Evolutionary conservation across 305 asterid genomes (phyloP).

Genomic region (Solanum hybrid): DNA sequence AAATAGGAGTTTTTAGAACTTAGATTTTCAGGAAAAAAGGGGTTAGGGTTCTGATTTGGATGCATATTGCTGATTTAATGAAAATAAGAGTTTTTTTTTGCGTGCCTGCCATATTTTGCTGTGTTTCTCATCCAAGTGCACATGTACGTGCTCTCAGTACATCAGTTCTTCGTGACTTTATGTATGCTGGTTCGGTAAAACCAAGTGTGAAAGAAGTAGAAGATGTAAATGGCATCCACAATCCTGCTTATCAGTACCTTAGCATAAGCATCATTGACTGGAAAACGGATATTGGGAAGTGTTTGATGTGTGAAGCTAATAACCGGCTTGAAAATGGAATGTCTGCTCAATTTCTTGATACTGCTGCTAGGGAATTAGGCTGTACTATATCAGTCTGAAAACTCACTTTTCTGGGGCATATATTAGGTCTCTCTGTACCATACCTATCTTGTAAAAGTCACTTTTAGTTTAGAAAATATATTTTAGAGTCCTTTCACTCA

Average conservation of each 20-base stretch:
- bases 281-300: slow-evolving; percentile 67
- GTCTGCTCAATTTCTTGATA: slow-evolving; percentile 52
- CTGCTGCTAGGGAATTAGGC: slow-evolving; percentile 85
- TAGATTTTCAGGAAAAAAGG: too few relatives aligned
- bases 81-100: too few relatives aligned
- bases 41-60: too few relatives aligned
- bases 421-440: neutral
- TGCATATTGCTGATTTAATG: too few relatives aligned
- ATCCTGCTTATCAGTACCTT: slow-evolving; percentile 46
- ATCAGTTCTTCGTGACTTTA: slow-evolving; percentile 87
- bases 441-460: neutral
- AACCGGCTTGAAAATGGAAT: slow-evolving; percentile 74
- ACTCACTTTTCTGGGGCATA: neutral
- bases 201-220: slow-evolving; percentile 28
- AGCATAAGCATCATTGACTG: slow-evolving; percentile 43
- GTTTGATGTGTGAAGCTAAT: slow-evolving; percentile 88
- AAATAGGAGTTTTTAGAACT: too few relatives aligned
- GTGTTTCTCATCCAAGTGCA: slow-evolving; percentile 88
- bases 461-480: neutral
- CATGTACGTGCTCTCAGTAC: slow-evolving; percentile 94
- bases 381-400: slow-evolving; percentile 42
- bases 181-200: slow-evolving; percentile 43
- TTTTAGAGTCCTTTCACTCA: neutral
- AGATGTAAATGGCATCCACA: slow-evolving; percentile 27
- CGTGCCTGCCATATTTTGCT: slow-evolving; percentile 74